Evolutionary conservation across 2,329 filamentous ascomycete species (phyloP), one percentile per base, ranked within the genome.

Genomic region (Trichoderma koningiopsis): DNA sequence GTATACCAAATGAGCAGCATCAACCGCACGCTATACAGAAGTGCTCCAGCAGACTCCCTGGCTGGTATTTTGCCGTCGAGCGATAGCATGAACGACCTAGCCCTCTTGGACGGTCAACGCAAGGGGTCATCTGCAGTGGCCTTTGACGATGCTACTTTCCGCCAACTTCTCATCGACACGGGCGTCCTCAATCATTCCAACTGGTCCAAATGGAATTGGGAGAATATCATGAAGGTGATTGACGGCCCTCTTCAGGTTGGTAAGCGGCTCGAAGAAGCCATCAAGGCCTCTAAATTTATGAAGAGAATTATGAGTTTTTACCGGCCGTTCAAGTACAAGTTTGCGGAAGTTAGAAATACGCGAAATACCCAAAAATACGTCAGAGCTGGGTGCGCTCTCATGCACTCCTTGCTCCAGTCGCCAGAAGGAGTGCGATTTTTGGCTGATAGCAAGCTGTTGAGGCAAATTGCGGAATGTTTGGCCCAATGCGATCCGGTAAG

Each of bases 1-100:
- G 93, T 99, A 14, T 99, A 98, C 76, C 96, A 98, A 77, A 97
- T 99, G 66, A 97, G 97, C 81, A 97, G 95, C 77, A 94, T 99
- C 73, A 99, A 95, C 78, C 89, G 93, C 72, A 98, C 94, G 0
- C 82, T 99, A 16, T 96, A 96, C 77, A 88, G 94, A 69, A 96
- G 93, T 59, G 87, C 88, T 6, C 86, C 87, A 1, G 83, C 85
- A 0, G 79, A 80, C 4, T 75, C 76, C 1, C 72, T 78, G 40
- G 79, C 82, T 7, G 77, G 79, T 8, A 73, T 77, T 8, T 72
- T 85, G 14, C 79, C 83, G 1, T 81, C 81, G 6, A 82, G 79
- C 68, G 82, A 82, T 70, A 83, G 81, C 72, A 76, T 84, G 72
- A 81, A 82, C 49, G 84, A 86, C 47, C 75, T 88, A n/a, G 78